Evolutionary conservation across 805 yeast genomes (phyloP).

Genomic region (Blastobotrys parvus): DNA sequence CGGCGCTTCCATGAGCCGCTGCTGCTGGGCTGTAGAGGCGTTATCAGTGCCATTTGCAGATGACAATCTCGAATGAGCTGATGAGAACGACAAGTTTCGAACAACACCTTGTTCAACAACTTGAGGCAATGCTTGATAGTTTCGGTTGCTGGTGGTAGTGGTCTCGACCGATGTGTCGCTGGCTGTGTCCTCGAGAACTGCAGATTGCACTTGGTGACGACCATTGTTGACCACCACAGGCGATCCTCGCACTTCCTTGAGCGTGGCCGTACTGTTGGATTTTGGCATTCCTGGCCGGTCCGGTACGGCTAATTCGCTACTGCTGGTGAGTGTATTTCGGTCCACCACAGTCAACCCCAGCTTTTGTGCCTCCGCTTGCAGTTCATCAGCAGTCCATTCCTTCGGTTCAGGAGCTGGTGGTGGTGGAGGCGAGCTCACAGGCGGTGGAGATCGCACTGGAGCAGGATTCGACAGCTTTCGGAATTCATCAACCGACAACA

Average conservation of each 20-base stretch:
- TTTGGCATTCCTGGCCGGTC: neutral
- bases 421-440: neutral
- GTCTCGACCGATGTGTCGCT: slow-evolving; percentile 1
- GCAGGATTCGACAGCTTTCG: neutral
- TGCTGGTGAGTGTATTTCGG: neutral
- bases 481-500: neutral
- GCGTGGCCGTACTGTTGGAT: slow-evolving; percentile 2
- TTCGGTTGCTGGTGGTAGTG: neutral
- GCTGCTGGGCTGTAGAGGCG: no score
- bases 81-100: neutral
- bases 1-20: neutral
- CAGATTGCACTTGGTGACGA: slow-evolving; percentile 12
- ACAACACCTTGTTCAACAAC: slow-evolving; percentile 5
- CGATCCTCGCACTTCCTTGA: slow-evolving; percentile 11
- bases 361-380: slow-evolving; percentile 5
- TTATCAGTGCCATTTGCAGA: neutral
- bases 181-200: slow-evolving; percentile 11
- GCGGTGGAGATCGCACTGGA: neutral
- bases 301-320: neutral
- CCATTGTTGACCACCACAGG: slow-evolving; percentile 9
- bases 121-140: slow-evolving; percentile 1
- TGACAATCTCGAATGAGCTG: neutral
- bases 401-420: neutral
- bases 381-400: slow-evolving; percentile 4
- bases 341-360: slow-evolving; percentile 6